Conservation (phyloP, 1,139 yeast species). For the Magnusiomyces suaveolens region DNA sequence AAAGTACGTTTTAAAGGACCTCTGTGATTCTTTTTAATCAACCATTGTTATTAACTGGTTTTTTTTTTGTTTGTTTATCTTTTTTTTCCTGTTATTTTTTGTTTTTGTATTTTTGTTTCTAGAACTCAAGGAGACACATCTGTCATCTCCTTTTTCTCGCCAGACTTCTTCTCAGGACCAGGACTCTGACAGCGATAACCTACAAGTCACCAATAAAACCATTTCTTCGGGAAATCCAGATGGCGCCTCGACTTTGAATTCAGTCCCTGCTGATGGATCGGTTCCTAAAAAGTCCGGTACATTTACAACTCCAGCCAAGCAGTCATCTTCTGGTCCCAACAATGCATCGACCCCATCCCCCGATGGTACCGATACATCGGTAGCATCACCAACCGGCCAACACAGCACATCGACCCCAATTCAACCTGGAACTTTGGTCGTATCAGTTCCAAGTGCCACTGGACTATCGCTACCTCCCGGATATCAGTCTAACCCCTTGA, state of each 20-base stretch:
- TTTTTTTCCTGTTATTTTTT: background rate
- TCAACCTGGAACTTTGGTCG: constrained; percentile 61
- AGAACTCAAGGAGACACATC: constrained; percentile 1
- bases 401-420: constrained; percentile 23
- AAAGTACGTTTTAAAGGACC: background rate
- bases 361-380: background rate
- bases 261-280: background rate
- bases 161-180: background rate
- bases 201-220: background rate
- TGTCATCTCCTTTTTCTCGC: background rate
- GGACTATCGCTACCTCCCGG: constrained; percentile 55
- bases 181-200: background rate
- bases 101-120: background rate
- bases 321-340: background rate
- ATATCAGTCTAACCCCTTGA: constrained; percentile 15
- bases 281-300: background rate
- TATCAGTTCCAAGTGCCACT: constrained; percentile 55
- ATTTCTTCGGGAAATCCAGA: background rate
- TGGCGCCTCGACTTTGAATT: background rate
- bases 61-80: too few species aligned
- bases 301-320: background rate
- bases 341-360: background rate
- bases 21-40: background rate
- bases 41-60: background rate
- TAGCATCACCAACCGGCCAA: background rate